A percentile compares a stretch with the other conserved stretches of the same genome.
Evolutionary conservation across 768 basidiomycete genomes (phyloP).

Genomic region (Suillus discolor): DNA sequence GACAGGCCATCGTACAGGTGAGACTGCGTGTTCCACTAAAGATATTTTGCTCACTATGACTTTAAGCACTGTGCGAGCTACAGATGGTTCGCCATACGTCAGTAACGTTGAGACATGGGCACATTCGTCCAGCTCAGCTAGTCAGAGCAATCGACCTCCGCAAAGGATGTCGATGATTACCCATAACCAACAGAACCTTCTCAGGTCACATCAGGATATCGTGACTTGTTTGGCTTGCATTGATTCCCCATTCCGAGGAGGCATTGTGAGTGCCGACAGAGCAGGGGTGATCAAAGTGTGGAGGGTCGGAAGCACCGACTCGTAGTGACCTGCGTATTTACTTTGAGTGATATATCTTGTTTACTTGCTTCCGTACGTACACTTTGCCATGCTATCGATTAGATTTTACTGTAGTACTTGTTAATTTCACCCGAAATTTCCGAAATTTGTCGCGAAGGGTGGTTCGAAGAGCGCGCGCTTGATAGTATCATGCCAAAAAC

Average conservation of each 20-base stretch:
- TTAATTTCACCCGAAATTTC: not conserved
- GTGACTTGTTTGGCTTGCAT: slow-evolving; percentile 85
- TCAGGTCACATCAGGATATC: slow-evolving; percentile 89
- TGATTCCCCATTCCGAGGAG: slow-evolving; percentile 91
- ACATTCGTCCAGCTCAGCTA: slow-evolving; percentile 40
- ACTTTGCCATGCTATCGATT: not conserved
- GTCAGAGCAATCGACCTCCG: slow-evolving; percentile 65
- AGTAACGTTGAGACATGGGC: slow-evolving; percentile 70
- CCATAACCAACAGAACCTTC: slow-evolving; percentile 79
- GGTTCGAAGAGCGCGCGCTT: slow-evolving; percentile 10
- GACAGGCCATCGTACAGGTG: slow-evolving; percentile 83
- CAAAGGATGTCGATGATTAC: slow-evolving; percentile 79
- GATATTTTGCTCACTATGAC: slow-evolving; percentile 4
- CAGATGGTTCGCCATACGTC: slow-evolving; percentile 45
- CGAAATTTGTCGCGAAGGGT: not conserved
- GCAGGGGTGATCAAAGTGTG: slow-evolving; percentile 91
- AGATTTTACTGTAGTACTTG: not conserved
- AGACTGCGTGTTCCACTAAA: not conserved
- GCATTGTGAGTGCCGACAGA: slow-evolving; percentile 90
- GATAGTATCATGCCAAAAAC: slow-evolving; percentile 22
- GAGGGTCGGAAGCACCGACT: slow-evolving; percentile 63
- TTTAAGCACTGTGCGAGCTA: slow-evolving; percentile 32
- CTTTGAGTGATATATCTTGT: slow-evolving; percentile 10
- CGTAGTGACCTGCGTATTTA: slow-evolving; percentile 14
- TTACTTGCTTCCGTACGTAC: not conserved